Percentiles rank a stretch among this genome's conserved stretches.
These are phyloP conservation scores for Parasarocladium wereldwijsianum DNA, from an alignment of 2,329 filamentous ascomycete species.

Conservation along the genomic window DNA sequence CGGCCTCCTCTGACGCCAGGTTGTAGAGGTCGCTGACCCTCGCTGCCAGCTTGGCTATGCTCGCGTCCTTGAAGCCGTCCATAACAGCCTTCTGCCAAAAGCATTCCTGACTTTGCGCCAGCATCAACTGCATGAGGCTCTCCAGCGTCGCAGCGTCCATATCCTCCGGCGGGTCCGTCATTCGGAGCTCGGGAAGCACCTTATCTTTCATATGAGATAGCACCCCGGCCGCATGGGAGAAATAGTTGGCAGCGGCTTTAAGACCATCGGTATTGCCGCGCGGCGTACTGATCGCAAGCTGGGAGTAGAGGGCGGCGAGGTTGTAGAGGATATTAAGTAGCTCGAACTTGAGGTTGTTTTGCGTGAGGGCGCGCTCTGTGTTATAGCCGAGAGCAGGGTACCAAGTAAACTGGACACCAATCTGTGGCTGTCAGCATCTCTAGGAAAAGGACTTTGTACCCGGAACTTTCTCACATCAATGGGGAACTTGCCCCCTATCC, in stretches of 20 bases:
- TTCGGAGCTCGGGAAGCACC: conserved; percentile 69
- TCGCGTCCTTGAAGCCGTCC: conserved; percentile 81
- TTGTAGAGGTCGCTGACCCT: conserved; percentile 84
- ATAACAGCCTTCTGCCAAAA: conserved; percentile 97
- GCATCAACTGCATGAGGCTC: conserved; percentile 65
- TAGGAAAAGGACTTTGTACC: neutral
- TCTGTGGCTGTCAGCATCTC: conserved; percentile 30
- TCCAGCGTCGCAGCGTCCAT: conserved; percentile 86
- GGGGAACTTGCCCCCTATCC: conserved; percentile 90
- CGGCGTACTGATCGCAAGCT: conserved; percentile 72
- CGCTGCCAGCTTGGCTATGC: conserved; percentile 80
- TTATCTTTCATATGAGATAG: conserved; percentile 62
- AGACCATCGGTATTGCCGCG: conserved; percentile 67
- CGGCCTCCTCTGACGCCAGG: conserved; percentile 66
- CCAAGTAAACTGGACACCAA: conserved; percentile 93
- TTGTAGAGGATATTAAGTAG: conserved; percentile 90
- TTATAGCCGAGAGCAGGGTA: conserved; percentile 90
- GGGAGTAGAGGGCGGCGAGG: conserved; percentile 82
- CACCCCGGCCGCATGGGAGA: conserved; percentile 75
- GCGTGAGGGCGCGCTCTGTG: conserved; percentile 53
- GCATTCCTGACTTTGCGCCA: conserved; percentile 92
- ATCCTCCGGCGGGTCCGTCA: conserved; percentile 75
- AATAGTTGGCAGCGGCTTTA: conserved; percentile 79
- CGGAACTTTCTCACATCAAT: conserved; percentile 50
- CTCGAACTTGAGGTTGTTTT: conserved; percentile 63